Conservation (phyloP, 305 asterid genomes). For the Nicotiana rustica region DNA sequence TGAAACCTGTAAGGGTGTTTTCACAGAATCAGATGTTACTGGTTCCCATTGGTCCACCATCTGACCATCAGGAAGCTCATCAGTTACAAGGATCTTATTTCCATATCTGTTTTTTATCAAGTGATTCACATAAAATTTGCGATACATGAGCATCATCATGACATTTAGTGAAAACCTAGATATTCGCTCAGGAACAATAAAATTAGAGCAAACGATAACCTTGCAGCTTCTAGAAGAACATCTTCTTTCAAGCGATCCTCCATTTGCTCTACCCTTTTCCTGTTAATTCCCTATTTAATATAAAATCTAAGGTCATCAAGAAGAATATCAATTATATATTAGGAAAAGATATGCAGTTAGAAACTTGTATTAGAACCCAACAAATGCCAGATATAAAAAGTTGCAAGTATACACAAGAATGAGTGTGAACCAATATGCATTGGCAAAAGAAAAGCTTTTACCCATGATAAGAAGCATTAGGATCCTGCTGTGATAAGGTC, state of each 20-base stretch:
- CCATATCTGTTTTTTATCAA: conserved; percentile 77
- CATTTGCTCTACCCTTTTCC: conserved; percentile 99
- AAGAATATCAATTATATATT: conserved; percentile 39
- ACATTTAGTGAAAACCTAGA: conserved; percentile 32
- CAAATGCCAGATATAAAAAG: conserved; percentile 28
- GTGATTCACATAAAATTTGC: conserved; percentile 40
- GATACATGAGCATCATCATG: conserved; percentile 39
- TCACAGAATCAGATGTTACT: conserved; percentile 77
- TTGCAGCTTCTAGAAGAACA: conserved; percentile 85
- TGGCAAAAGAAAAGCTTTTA: conserved; percentile 10
- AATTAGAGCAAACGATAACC: conserved; percentile 51
- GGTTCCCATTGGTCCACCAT: conserved; percentile 99
- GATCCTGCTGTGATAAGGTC: conserved; percentile 9
- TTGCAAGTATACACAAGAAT: conserved; percentile 23
- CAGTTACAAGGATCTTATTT: conserved; percentile 98
- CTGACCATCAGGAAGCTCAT: conserved; percentile 99
- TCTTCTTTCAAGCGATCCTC: conserved; percentile 98
- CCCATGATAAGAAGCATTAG: conserved; percentile 27
- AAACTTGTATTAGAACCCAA: conserved; percentile 4
- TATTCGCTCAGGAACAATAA: not conserved
- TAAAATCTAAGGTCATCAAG: conserved; percentile 45
- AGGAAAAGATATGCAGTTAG: conserved; percentile 7
- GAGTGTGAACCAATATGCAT: not conserved
- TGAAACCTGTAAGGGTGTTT: conserved; percentile 93
- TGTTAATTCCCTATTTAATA: conserved; percentile 96